phyloP scores from a whole-genome alignment of 305 asterid genomes.

The Solanum hybrid region DNA sequence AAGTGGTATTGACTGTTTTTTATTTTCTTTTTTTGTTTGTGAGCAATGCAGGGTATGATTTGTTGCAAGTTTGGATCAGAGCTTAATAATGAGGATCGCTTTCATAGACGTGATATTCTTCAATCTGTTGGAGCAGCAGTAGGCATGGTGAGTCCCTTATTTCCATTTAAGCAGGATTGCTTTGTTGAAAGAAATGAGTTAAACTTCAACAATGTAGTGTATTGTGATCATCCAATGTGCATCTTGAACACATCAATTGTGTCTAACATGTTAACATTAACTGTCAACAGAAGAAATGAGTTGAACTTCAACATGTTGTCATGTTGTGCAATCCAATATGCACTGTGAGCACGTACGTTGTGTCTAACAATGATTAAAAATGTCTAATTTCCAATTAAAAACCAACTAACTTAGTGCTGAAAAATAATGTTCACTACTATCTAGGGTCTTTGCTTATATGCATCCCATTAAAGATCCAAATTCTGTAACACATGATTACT shows the following conservation, averaged over 20 bases:
- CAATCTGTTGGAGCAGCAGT: conserved; percentile 57
- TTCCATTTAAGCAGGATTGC: background rate
- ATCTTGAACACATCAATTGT: background rate
- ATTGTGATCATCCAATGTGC: background rate
- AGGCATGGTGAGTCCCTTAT: conserved; percentile 44
- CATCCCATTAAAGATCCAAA: background rate
- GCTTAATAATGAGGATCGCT: conserved; percentile 19
- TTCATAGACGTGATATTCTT: conserved; percentile 55
- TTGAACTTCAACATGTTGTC: background rate
- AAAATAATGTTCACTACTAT: background rate
- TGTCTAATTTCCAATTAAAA: background rate
- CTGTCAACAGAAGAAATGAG: background rate
- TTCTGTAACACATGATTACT: background rate
- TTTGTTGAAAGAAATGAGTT: background rate
- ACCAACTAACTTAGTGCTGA: background rate
- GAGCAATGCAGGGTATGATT: conserved; percentile 28
- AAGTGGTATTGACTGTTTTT: background rate
- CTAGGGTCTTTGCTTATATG: background rate
- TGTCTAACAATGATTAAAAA: background rate
- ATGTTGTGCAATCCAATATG: background rate
- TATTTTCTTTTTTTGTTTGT: background rate
- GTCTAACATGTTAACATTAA: background rate
- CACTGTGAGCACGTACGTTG: background rate
- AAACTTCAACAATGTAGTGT: background rate
- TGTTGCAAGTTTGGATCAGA: conserved; percentile 44